Conservation (phyloP, 2,329 filamentous ascomycete species). For the Cladosporium sp. region DNA sequence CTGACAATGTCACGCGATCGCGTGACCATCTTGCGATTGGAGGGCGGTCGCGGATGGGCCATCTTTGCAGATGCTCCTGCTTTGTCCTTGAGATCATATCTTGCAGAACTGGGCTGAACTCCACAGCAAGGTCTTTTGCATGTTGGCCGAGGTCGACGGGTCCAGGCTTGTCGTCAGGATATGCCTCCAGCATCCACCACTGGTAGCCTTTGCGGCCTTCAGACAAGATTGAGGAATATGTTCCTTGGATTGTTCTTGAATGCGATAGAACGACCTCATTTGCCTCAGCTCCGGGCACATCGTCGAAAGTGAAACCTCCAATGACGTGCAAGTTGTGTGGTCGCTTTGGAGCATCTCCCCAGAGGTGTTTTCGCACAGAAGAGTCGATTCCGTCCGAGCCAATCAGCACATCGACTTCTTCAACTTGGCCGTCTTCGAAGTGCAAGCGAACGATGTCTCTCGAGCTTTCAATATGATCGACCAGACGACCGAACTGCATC, state of each 20-base stretch:
- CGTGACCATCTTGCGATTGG: slow-evolving; percentile 35
- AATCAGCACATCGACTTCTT: slow-evolving; percentile 24
- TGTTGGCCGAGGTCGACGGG: slow-evolving; percentile 41
- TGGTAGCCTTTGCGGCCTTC: background rate
- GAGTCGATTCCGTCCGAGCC: slow-evolving; percentile 33
- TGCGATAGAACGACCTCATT: slow-evolving; percentile 6
- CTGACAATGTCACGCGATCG: slow-evolving; percentile 28
- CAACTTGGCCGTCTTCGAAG: slow-evolving; percentile 14
- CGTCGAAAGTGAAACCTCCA: slow-evolving; percentile 32
- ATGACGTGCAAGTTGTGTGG: slow-evolving; percentile 25
- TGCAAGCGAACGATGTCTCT: background rate
- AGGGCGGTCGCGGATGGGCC: slow-evolving; percentile 44
- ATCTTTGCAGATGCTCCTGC: slow-evolving; percentile 36
- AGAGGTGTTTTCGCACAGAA: background rate
- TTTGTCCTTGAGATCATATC: slow-evolving; percentile 35
- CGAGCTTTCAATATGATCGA: background rate
- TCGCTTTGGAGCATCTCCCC: background rate
- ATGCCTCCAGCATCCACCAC: slow-evolving; percentile 27
- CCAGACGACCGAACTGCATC: background rate
- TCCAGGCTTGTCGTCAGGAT: slow-evolving; percentile 38
- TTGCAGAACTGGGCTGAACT: slow-evolving; percentile 37
- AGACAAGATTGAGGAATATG: background rate
- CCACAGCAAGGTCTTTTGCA: slow-evolving; percentile 34
- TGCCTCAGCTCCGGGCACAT: slow-evolving; percentile 26
- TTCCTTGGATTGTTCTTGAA: background rate